Evolutionary conservation across 345 rosid species (phyloP).

Genomic region (Adansonia digitata): DNA sequence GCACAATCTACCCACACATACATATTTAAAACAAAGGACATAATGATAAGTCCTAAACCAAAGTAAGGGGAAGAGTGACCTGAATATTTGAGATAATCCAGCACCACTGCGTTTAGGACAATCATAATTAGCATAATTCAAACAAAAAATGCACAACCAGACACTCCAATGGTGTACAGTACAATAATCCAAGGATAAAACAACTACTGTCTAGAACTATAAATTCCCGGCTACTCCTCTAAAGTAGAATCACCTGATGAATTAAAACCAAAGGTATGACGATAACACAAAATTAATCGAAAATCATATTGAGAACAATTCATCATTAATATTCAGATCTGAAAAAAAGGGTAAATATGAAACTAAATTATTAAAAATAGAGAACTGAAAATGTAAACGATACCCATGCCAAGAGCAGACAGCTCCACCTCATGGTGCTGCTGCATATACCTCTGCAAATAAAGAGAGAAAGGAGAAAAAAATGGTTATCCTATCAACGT

Average conservation of each 20-base stretch:
- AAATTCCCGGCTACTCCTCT: neutral
- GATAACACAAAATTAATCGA: no score
- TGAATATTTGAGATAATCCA: neutral
- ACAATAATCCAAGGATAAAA: neutral
- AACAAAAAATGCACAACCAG: neutral
- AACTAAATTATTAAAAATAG: neutral
- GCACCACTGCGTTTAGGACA: neutral
- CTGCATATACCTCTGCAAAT: constrained; percentile 85
- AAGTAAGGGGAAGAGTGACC: neutral
- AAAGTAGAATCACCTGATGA: neutral
- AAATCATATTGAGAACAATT: neutral
- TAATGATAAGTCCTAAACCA: neutral
- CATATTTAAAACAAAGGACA: neutral
- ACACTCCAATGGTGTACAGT: neutral
- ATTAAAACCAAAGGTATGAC: neutral
- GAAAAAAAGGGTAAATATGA: neutral
- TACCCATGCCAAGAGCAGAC: constrained; percentile 99
- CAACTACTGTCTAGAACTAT: neutral
- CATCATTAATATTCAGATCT: neutral
- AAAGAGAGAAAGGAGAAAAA: neutral
- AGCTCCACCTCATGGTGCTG: constrained; percentile 83
- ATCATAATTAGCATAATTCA: neutral
- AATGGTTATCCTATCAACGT: no score
- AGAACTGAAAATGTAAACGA: constrained; percentile 2
- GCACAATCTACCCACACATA: neutral